Conservation (phyloP, 345 rosid genomes). For the Camelina neglecta region DNA sequence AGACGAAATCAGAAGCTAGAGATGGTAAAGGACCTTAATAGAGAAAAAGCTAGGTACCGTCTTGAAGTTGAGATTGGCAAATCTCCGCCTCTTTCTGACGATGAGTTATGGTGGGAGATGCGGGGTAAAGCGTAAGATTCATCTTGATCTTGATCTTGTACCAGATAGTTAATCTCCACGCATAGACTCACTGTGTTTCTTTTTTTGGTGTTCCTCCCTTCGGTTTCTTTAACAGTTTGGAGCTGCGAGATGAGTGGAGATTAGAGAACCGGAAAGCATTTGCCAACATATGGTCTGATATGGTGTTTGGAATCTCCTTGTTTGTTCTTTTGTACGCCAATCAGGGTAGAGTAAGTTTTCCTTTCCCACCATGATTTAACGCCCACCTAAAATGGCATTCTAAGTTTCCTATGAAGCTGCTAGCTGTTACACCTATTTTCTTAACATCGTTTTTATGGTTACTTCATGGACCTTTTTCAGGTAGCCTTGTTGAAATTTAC, state of each 20-base stretch:
- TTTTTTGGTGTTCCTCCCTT: not conserved
- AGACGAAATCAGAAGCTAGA: slow-evolving; percentile 82
- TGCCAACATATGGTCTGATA: slow-evolving; percentile 96
- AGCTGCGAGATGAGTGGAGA: slow-evolving; percentile 83
- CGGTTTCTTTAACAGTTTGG: slow-evolving; percentile 65
- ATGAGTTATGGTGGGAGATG: slow-evolving; percentile 88
- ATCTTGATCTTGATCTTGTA: slow-evolving; percentile 12
- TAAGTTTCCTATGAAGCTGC: slow-evolving; percentile 8
- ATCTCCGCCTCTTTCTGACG: slow-evolving; percentile 95
- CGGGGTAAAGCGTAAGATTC: slow-evolving; percentile 84
- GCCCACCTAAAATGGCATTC: not conserved
- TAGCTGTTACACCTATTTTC: not conserved
- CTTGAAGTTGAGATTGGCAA: slow-evolving; percentile 94
- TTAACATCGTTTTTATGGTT: slow-evolving; percentile 12
- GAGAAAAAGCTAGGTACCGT: slow-evolving; percentile 73
- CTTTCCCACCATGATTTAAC: not conserved
- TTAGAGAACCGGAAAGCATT: slow-evolving; percentile 88
- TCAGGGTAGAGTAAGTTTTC: slow-evolving; percentile 74
- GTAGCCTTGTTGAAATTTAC: slow-evolving; percentile 95
- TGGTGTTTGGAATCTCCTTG: slow-evolving; percentile 83
- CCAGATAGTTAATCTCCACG: not conserved
- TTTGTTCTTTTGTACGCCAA: slow-evolving; percentile 80
- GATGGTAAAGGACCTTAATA: slow-evolving; percentile 76
- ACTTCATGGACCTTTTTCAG: slow-evolving; percentile 50
- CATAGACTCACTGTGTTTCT: slow-evolving; percentile 3